Evolutionary conservation across 495 filamentous ascomycete genomes (phyloP).

Genomic region (Eremomyces bilateralis): DNA sequence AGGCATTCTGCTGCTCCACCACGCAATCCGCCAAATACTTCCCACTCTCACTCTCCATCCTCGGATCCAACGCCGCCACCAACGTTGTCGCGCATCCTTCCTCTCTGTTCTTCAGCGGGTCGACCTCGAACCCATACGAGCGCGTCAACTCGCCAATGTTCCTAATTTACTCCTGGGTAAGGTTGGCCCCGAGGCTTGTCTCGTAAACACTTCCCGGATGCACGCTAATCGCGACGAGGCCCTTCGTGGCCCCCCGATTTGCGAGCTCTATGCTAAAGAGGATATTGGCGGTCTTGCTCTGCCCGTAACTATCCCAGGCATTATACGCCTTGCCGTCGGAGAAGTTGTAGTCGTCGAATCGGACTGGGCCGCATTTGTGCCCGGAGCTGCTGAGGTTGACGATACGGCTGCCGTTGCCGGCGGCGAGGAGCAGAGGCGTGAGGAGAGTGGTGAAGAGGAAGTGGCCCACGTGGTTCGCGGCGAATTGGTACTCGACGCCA

Average conservation of each 20-base stretch:
- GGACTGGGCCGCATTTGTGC: conserved; percentile 1
- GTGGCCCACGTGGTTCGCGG: conserved; percentile 5
- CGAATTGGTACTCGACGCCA: conserved; percentile 5
- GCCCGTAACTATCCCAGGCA: not conserved
- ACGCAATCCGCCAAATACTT: not conserved
- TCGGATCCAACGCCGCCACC: not conserved
- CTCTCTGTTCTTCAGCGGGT: not conserved
- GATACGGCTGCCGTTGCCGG: not conserved
- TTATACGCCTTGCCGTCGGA: not conserved
- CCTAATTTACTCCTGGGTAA: not conserved
- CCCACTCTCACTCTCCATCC: not conserved
- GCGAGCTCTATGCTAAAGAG: not conserved
- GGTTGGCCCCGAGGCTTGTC: not conserved
- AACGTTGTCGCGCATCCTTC: not conserved
- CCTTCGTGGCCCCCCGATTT: not conserved
- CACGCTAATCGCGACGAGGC: not conserved
- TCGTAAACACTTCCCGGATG: not conserved
- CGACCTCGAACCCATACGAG: not conserved
- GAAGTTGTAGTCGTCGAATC: conserved; percentile 6
- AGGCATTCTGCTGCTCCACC: not conserved
- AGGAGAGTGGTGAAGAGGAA: conserved; percentile 6
- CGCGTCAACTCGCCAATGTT: not conserved
- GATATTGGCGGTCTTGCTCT: not conserved
- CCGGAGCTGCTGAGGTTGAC: conserved; percentile 1
- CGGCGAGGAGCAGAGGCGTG: not conserved